Evolutionary conservation across 352 stramenopile species (phyloP).

Genomic region (Phytophthora macrochlamydospora): DNA sequence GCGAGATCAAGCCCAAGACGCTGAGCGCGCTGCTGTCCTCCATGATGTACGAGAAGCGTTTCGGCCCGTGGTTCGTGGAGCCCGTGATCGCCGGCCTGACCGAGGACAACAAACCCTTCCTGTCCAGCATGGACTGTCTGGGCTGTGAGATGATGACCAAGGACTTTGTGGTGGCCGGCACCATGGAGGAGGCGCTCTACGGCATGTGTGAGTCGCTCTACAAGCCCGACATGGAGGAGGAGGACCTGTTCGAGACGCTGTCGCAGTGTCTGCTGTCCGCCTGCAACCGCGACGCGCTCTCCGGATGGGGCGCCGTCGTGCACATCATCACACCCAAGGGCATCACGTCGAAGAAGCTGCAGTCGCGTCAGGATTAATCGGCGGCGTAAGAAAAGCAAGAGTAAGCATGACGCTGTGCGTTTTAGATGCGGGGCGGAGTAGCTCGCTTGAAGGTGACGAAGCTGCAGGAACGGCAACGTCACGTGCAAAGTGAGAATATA

Average conservation of each 20-base stretch:
- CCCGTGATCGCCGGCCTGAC: slow-evolving; percentile 97
- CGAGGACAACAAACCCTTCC: slow-evolving; percentile 95
- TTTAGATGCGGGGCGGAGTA: slow-evolving; percentile 5
- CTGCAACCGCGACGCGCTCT: slow-evolving; percentile 98
- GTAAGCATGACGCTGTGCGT: slow-evolving; percentile 1
- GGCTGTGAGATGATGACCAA: slow-evolving; percentile 95
- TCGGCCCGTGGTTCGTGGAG: slow-evolving; percentile 99
- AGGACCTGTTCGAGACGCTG: slow-evolving; percentile 98
- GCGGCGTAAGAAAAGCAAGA: neutral
- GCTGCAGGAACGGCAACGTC: neutral
- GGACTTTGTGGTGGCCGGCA: slow-evolving; percentile 98
- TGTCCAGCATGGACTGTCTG: slow-evolving; percentile 98
- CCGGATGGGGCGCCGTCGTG: slow-evolving; percentile 98
- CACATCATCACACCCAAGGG: slow-evolving; percentile 96
- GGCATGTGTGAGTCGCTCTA: slow-evolving; percentile 99
- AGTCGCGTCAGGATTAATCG: slow-evolving; percentile 80
- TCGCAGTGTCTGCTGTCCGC: slow-evolving; percentile 97
- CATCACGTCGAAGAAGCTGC: slow-evolving; percentile 84
- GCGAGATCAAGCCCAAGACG: slow-evolving; percentile 98
- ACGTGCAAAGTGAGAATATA: neutral
- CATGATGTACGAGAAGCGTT: slow-evolving; percentile 99
- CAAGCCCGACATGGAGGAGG: slow-evolving; percentile 95
- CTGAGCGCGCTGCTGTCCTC: slow-evolving; percentile 96
- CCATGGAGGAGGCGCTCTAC: slow-evolving; percentile 97
- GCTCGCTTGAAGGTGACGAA: neutral